Conservation (phyloP, 140 eudicot genomes). For the Flaveria floridana region DNA sequence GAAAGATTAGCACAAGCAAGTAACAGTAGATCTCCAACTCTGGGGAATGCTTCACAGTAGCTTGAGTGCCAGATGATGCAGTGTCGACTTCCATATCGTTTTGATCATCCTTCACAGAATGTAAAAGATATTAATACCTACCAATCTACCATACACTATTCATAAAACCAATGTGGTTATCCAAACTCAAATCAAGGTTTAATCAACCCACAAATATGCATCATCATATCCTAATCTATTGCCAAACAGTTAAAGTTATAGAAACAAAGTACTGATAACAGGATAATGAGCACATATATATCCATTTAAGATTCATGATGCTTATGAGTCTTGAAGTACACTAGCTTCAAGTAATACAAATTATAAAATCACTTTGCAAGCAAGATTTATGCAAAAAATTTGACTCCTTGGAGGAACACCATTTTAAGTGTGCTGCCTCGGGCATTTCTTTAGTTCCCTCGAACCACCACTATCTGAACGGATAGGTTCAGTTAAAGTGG, state of each 20-base stretch:
- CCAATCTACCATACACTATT: conserved; percentile 3
- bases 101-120: conserved; percentile 57
- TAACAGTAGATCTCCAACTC: conserved; percentile 92
- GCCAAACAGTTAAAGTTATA: conserved; percentile 9
- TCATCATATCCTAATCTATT: neutral
- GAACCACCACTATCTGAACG: neutral
- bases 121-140: neutral
- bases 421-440: neutral
- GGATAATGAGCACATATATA: neutral
- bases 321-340: neutral
- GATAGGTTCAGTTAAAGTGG: neutral
- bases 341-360: conserved; percentile 10
- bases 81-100: conserved; percentile 92
- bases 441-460: neutral
- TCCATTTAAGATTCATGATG: neutral
- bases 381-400: conserved; percentile 3
- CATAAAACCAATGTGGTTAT: neutral
- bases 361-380: neutral
- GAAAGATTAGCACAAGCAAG: conserved; percentile 74
- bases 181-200: neutral
- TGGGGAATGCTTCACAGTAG: conserved; percentile 60
- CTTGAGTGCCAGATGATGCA: conserved; percentile 64
- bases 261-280: neutral
- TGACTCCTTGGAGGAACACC: neutral
- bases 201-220: neutral